Evolutionary conservation across 495 filamentous ascomycete species (phyloP).

Genomic region (Penicillium turbatum): DNA sequence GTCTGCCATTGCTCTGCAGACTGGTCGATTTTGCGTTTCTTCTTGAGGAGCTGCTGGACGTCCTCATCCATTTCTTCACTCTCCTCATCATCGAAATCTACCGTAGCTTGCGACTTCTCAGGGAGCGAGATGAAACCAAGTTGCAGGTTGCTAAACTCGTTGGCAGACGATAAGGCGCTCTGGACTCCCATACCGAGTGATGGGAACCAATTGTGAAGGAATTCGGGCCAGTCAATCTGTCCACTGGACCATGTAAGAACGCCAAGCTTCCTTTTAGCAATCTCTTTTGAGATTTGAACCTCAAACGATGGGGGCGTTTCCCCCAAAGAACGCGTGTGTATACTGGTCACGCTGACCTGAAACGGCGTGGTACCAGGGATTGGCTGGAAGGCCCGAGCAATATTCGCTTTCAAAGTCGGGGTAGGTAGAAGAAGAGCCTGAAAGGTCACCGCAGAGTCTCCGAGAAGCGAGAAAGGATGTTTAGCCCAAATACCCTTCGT

Average conservation of each 20-base stretch:
- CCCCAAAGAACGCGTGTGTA: conserved; percentile 25
- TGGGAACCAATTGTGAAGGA: conserved; percentile 21
- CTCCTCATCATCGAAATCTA: conserved; percentile 24
- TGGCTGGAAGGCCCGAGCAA: conserved; percentile 29
- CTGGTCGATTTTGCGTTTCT: conserved; percentile 21
- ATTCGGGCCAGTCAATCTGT: conserved; percentile 31
- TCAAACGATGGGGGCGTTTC: conserved; percentile 29
- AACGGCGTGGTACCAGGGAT: conserved; percentile 36
- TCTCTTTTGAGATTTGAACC: conserved; percentile 26
- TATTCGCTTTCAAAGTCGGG: conserved; percentile 25
- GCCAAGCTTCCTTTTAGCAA: conserved; percentile 29
- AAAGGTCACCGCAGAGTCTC: conserved; percentile 25
- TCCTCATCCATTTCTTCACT: conserved; percentile 21
- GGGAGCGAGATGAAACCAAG: conserved; percentile 33
- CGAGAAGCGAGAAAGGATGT: conserved; percentile 30
- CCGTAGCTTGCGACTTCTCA: conserved; percentile 1
- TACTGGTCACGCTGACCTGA: conserved; percentile 26
- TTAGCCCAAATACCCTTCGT: conserved; percentile 29
- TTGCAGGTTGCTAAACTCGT: conserved; percentile 31
- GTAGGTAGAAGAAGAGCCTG: conserved; percentile 29
- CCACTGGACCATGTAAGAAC: conserved; percentile 40
- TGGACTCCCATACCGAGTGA: conserved; percentile 24
- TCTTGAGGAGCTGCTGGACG: conserved; percentile 4
- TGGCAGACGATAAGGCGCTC: conserved; percentile 15
- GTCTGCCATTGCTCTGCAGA: conserved; percentile 36